A percentile compares a stretch with the other conserved stretches of the same genome.
phyloP scores from a whole-genome alignment of 192 early-diverging fungal species.

The Mortierella antarctica region DNA sequence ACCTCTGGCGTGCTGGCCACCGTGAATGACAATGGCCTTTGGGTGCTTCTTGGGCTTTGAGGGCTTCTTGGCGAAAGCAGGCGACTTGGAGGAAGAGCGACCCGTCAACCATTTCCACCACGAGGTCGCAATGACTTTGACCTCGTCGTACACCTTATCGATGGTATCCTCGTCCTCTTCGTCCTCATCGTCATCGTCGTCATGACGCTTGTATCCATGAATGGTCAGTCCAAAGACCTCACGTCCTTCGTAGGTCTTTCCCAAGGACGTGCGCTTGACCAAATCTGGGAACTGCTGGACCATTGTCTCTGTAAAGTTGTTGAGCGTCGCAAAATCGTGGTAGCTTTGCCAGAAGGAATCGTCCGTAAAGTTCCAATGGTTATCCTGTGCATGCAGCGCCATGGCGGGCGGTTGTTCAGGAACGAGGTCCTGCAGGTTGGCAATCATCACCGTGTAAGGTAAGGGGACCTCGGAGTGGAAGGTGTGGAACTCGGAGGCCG shows the following conservation, averaged over 20 bases:
- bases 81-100: not conserved
- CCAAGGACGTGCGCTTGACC: constrained; percentile 53
- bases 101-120: constrained; percentile 49
- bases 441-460: constrained; percentile 36
- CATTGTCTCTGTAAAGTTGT: constrained; percentile 51
- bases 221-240: constrained; percentile 60
- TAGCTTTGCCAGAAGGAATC: constrained; percentile 54
- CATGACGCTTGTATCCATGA: constrained; percentile 19
- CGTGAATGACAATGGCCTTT: constrained; percentile 58
- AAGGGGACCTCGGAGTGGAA: constrained; percentile 28
- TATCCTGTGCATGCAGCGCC: not conserved
- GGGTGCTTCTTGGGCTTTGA: constrained; percentile 35
- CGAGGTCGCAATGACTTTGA: constrained; percentile 4
- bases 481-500: constrained; percentile 15
- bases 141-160: not conserved
- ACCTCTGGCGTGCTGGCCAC: constrained; percentile 61
- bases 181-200: constrained; percentile 14
- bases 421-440: constrained; percentile 41
- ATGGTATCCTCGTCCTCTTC: constrained; percentile 10
- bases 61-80: constrained; percentile 6
- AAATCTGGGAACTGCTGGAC: constrained; percentile 55
- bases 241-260: constrained; percentile 61
- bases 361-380: constrained; percentile 36
- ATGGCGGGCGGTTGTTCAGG: constrained; percentile 13
- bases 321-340: constrained; percentile 57